A percentile compares a stretch with the other conserved stretches of the same genome.
phyloP scores from a whole-genome alignment of 352 stramenopile genomes.

The Synura sp. region DNA sequence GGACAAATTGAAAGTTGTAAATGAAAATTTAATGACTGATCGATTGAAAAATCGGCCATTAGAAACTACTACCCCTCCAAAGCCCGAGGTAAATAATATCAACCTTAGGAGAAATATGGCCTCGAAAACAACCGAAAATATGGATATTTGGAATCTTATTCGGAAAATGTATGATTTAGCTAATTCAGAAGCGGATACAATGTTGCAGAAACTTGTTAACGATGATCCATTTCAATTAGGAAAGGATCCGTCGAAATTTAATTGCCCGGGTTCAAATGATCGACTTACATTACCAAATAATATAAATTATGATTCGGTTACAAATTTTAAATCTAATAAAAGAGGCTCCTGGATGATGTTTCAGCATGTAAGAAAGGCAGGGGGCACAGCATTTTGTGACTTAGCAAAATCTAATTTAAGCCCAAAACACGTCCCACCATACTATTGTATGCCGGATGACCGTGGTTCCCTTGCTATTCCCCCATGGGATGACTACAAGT shows the following conservation, averaged over 20 bases:
- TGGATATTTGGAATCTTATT: too few relatives aligned
- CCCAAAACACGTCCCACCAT: background rate
- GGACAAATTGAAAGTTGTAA: too few relatives aligned
- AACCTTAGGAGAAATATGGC: too few relatives aligned
- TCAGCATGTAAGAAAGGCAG: background rate
- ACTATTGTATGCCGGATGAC: background rate
- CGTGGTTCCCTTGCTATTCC: background rate
- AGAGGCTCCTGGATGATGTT: background rate
- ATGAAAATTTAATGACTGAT: too few relatives aligned
- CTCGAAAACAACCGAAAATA: too few relatives aligned
- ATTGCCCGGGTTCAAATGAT: background rate
- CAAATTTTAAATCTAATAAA: background rate
- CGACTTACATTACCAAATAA: background rate
- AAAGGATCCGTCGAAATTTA: background rate
- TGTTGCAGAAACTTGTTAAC: background rate
- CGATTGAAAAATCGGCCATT: too few relatives aligned
- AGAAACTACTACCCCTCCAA: too few relatives aligned
- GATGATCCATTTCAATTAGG: background rate
- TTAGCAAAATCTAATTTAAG: background rate
- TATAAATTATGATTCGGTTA: background rate
- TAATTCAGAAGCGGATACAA: too few relatives aligned
- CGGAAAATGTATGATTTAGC: too few relatives aligned
- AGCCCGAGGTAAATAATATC: too few relatives aligned
- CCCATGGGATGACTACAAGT: background rate
- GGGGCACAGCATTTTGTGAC: background rate